Base-by-base conservation (phyloP, 1,139 yeast genomes). In the Candida anutae region DNA sequence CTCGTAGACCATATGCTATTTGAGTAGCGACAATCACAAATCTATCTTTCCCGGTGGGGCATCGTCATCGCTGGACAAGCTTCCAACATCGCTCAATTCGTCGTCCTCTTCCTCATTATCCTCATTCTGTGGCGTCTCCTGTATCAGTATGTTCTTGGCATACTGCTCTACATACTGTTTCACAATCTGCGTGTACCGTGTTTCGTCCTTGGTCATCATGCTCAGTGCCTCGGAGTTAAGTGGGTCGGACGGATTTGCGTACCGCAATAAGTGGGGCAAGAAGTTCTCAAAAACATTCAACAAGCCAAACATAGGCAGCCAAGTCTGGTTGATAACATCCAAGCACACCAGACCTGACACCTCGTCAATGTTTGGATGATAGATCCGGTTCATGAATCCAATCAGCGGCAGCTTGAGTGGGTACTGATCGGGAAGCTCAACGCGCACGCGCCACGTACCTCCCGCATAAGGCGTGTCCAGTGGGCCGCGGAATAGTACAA, bases 291-390 rank as follows among this genome's bases (percentile, higher is more conserved):
- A 87, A 22, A 90, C 84, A 52, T 90, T 90, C 42, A 80, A 65
- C 43, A 88, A 69, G 28, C 90, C 97, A 62, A 87, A 90, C 88
- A 90, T 83, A 3, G 98, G 98, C 24, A 94, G 82, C 98, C 98
- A 90, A 1, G 97, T 87, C 49, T 90, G 96, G 54, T 90, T 90
- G 41, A 90, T 88, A 20, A 90, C 98, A 50, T 90, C 98, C 34
- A 90, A 73, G 55, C 98, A 90, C 10, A 90, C 96, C 0, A 94
- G 78, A 0, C 98, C 98, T 4, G 94, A 80, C 16, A 76, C 69
- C 48, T 84, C 90, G 46, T 84, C 95, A 35, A 84, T 83, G 49
- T 90, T 90, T 5, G 98, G 98, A 50, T 90, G 98, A 54, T 76
- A 88, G 18, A 90, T 88, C 51, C 80, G 83, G 54, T 88, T 90